Conservation (phyloP, 306 rosid species). For the Geum urbanum region DNA sequence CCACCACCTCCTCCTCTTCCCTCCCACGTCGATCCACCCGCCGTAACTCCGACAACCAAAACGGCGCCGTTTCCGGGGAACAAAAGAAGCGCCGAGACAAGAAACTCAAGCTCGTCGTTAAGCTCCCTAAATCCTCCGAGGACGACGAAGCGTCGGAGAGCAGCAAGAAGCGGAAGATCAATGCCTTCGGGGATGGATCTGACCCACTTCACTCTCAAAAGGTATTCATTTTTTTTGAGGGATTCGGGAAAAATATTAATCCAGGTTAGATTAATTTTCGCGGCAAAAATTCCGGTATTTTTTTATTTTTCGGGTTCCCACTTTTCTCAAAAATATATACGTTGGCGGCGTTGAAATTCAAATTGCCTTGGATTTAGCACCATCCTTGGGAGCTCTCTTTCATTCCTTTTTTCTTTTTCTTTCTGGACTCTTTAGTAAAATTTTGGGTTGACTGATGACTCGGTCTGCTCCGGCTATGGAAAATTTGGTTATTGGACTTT, state of each 20-base stretch:
- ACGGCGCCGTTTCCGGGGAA: slow-evolving; percentile 15
- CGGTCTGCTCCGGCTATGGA: slow-evolving; percentile 17
- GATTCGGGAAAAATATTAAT: slow-evolving; percentile 6
- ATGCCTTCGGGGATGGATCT: slow-evolving; percentile 48
- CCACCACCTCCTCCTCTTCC: background rate
- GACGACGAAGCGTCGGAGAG: slow-evolving; percentile 29
- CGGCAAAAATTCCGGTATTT: slow-evolving; percentile 12
- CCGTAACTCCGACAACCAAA: slow-evolving; percentile 32
- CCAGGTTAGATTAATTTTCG: slow-evolving; percentile 13
- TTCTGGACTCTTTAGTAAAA: slow-evolving; percentile 35
- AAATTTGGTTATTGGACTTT: slow-evolving; percentile 17
- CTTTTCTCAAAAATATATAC: slow-evolving; percentile 6
- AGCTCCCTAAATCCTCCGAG: slow-evolving; percentile 43
- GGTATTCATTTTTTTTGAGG: slow-evolving; percentile 33
- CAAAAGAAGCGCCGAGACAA: slow-evolving; percentile 44
- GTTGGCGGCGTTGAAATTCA: slow-evolving; percentile 36
- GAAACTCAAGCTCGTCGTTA: slow-evolving; percentile 56
- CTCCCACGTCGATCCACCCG: slow-evolving; percentile 62
- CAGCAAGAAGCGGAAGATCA: slow-evolving; percentile 45
- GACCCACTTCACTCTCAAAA: slow-evolving; percentile 25
- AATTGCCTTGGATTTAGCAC: slow-evolving; percentile 57
- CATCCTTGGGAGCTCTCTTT: slow-evolving; percentile 22
- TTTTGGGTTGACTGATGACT: slow-evolving; percentile 34
- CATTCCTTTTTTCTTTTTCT: background rate
- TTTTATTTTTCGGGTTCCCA: slow-evolving; percentile 10